Conservation (phyloP, 2,329 filamentous ascomycete species). For the Monosporascus cannonballus region DNA sequence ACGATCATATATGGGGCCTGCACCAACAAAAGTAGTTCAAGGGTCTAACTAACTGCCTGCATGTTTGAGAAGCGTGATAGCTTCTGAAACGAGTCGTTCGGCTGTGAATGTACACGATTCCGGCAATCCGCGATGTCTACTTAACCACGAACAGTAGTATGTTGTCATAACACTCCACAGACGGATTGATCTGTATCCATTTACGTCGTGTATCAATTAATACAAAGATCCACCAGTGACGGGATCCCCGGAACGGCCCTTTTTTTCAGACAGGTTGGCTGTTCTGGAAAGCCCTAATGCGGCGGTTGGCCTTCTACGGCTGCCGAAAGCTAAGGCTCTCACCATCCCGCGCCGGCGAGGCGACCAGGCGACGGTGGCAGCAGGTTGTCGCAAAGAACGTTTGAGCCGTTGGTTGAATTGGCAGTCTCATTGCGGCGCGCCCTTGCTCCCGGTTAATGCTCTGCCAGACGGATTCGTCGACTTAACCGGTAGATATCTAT, state of each 20-base stretch:
- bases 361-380: slow-evolving; percentile 1
- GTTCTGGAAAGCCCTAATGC: background rate
- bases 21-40: background rate
- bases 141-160: slow-evolving; percentile 4
- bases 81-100: background rate
- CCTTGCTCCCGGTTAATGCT: background rate
- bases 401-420: background rate
- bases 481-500: background rate
- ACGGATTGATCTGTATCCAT: slow-evolving; percentile 3
- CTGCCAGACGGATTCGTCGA: background rate
- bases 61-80: background rate
- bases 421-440: background rate
- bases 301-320: background rate
- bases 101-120: background rate
- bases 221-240: background rate
- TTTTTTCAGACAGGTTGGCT: background rate
- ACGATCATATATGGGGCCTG: background rate
- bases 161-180: slow-evolving; percentile 7
- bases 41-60: background rate
- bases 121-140: slow-evolving; percentile 7
- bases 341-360: background rate
- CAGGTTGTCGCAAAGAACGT: slow-evolving; percentile 2
- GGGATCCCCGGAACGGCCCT: background rate
- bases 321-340: background rate
- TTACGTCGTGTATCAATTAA: background rate